These are phyloP conservation scores for Trametes versicolor DNA, from an alignment of 1,284 basidiomycete species.

Conservation along the genomic window DNA sequence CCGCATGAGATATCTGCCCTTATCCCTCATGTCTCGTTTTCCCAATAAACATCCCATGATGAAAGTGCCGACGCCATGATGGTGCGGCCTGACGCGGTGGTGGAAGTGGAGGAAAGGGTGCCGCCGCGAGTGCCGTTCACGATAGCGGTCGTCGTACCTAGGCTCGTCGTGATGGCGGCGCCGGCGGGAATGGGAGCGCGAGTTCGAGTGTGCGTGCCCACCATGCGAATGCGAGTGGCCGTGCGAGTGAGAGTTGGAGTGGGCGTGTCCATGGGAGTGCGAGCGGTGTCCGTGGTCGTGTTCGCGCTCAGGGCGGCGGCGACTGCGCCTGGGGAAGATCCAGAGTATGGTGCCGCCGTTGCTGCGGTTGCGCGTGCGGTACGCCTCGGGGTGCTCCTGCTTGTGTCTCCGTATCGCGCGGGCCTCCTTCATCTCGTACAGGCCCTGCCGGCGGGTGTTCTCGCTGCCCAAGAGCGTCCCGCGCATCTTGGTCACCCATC, in stretches of 20 bases:
- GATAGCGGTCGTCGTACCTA: conserved; percentile 26
- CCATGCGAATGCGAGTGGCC: conserved; percentile 9
- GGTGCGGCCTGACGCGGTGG: conserved; percentile 38
- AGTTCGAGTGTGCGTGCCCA: conserved; percentile 12
- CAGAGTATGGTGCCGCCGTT: conserved; percentile 29
- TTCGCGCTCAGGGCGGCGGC: conserved; percentile 8
- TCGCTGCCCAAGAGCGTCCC: conserved; percentile 77
- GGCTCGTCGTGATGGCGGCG: conserved; percentile 26
- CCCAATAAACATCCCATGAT: conserved; percentile 35
- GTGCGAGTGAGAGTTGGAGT: conserved; percentile 15
- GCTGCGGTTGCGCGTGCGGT: conserved; percentile 25
- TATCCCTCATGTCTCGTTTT: conserved; percentile 25
- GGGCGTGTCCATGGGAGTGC: conserved; percentile 22
- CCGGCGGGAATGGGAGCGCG: conserved; percentile 15
- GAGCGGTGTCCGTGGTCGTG: conserved; percentile 12
- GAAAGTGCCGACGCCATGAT: conserved; percentile 38
- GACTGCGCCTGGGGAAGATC: conserved; percentile 29
- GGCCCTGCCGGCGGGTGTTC: conserved; percentile 59
- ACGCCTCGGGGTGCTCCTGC: conserved; percentile 32
- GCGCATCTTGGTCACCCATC: conserved; percentile 82
- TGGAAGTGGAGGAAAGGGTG: conserved; percentile 39
- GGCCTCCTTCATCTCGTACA: conserved; percentile 49
- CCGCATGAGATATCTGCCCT: conserved; percentile 25
- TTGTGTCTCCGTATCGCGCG: conserved; percentile 39
- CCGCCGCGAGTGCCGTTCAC: conserved; percentile 23